These are phyloP conservation scores for Diaporthe destruens DNA, from an alignment of 2,329 filamentous ascomycete species.

Conservation along the genomic window DNA sequence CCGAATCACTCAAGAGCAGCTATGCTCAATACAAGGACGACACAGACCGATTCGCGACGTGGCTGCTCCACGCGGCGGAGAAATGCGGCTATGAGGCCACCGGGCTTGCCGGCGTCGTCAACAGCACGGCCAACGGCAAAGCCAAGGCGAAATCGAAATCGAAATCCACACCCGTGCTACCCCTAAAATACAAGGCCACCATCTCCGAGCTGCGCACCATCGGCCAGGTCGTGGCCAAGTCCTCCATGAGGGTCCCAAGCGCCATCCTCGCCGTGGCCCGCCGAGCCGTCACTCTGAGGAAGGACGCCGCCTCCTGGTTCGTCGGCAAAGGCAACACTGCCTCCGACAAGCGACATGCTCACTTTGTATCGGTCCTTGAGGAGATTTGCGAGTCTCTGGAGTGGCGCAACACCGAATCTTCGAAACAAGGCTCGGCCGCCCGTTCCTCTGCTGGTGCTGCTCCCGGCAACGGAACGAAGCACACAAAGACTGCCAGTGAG, in stretches of 20 bases:
- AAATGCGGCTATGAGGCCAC: constrained; percentile 7
- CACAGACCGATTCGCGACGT: constrained; percentile 19
- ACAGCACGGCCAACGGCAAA: not conserved
- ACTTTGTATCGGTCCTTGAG: constrained; percentile 7
- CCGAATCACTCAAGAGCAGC: constrained; percentile 4
- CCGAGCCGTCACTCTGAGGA: constrained; percentile 12
- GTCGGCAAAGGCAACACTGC: not conserved
- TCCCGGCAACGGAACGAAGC: not conserved
- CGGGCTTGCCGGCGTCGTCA: not conserved
- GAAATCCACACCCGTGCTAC: not conserved
- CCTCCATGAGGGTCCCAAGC: not conserved
- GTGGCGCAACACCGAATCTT: not conserved
- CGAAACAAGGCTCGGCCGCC: no score
- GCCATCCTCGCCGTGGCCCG: not conserved
- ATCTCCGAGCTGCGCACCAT: constrained; percentile 9
- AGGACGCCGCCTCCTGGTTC: constrained; percentile 3
- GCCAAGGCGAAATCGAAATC: not conserved
- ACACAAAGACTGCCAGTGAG: not conserved
- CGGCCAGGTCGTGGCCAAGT: constrained; percentile 6
- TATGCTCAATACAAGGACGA: constrained; percentile 22
- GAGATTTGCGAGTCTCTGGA: constrained; percentile 16
- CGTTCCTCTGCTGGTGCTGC: not conserved
- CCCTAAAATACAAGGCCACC: constrained; percentile 4
- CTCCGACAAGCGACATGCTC: constrained; percentile 1
- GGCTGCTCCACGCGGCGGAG: constrained; percentile 7